Base-by-base conservation (phyloP, 2,329 filamentous ascomycete genomes). In the Scedosporium dehoogii region DNA sequence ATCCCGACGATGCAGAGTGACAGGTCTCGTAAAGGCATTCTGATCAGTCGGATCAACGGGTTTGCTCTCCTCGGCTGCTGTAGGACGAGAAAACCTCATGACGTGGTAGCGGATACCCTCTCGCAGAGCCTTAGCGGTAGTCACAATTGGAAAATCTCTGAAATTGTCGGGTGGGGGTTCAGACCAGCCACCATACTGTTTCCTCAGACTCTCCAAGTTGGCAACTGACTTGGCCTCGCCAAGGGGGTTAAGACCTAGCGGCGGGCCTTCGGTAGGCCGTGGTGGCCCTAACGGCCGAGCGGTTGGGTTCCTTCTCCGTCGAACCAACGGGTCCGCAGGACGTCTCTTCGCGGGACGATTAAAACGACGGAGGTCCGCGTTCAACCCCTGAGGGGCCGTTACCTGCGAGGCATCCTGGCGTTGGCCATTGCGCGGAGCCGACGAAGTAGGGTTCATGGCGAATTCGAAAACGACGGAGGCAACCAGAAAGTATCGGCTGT, bases 1-100 rank as follows among this genome's bases (percentile, higher is more conserved):
- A 71, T 97, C 92, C 63, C 94, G 89, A 65, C 94, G 87, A 71
- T 97, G 92, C 44, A 99, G 78, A 44, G 91, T 88, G 38, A 97
- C 90, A 0, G 94, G 94, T 29, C 92, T 85, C 18, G 90, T 88
- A 71, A 97, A 99, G 60, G 96, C 86, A 5, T 86, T 79, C 67
- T 93, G 87, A 67, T 87, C 77, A 27, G 79, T 79, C 2, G 85
- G 83, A 70, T 97, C 87, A 64, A 91, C 71, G 38, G 86, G 82
- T 67, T 89, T 88, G 65, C 79, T 78, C 21, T 72, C 73, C 9
- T 75, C 69, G 58, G 64, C 67, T 10, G 69, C 65, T 68, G 85
- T 86, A 60, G 82, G 78, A 65, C 88, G 81, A 63, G 76, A 72
- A 68, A 99, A 86, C 68, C 90, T 88, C 80, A 96, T 92, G 65